Conservation (phyloP, 768 basidiomycete genomes). For the Piloderma croceum region DNA sequence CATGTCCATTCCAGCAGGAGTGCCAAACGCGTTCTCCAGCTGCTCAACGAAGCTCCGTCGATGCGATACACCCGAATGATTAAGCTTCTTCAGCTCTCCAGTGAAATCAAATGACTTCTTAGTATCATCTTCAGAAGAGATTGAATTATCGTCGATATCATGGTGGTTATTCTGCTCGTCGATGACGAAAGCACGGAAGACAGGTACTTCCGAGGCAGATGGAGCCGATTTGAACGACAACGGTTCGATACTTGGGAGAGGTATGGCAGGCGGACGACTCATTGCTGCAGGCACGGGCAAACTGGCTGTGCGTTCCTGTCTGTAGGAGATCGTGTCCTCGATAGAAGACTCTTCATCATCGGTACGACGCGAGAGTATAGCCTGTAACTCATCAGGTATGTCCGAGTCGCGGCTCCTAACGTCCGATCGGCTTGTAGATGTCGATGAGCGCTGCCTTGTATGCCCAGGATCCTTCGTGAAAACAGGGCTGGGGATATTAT, state of each 20-base stretch:
- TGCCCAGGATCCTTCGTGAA: slow-evolving; percentile 26
- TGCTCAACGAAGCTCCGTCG: slow-evolving; percentile 77
- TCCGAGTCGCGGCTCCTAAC: slow-evolving; percentile 53
- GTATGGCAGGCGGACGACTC: slow-evolving; percentile 37
- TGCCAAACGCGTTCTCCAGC: slow-evolving; percentile 73
- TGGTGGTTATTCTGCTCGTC: slow-evolving; percentile 39
- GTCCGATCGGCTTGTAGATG: slow-evolving; percentile 4
- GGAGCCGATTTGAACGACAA: slow-evolving; percentile 5
- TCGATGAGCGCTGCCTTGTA: slow-evolving; percentile 21
- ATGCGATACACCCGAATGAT: slow-evolving; percentile 65
- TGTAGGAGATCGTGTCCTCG: not conserved
- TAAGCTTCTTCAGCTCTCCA: slow-evolving; percentile 63
- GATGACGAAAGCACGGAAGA: slow-evolving; percentile 40
- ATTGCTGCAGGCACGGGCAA: slow-evolving; percentile 14
- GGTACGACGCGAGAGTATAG: slow-evolving; percentile 44
- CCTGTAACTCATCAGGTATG: slow-evolving; percentile 73
- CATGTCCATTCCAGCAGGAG: slow-evolving; percentile 65
- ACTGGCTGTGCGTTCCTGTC: too few relatives aligned
- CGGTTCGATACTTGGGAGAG: slow-evolving; percentile 27
- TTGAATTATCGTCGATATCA: slow-evolving; percentile 35
- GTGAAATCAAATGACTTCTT: slow-evolving; percentile 84
- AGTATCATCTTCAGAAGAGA: slow-evolving; percentile 58
- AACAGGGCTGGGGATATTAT: slow-evolving; percentile 28
- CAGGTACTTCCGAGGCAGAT: slow-evolving; percentile 25
- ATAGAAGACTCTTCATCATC: slow-evolving; percentile 37